Base-by-base conservation (phyloP, 345 rosid genomes). In the Triadica sebifera region DNA sequence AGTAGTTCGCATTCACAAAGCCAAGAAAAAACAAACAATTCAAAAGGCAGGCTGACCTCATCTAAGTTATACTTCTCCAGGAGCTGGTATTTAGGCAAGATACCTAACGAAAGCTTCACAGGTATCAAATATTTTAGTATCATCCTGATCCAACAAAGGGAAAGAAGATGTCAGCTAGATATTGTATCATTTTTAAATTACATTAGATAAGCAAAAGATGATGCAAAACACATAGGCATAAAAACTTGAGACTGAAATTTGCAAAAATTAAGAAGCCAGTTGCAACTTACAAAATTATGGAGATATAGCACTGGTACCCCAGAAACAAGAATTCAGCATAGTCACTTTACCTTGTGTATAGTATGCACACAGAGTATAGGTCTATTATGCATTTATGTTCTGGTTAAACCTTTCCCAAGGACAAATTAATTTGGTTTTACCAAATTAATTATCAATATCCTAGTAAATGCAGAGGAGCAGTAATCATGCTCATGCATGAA, bases 71-170 rank as follows among this genome's bases (percentile, higher is more conserved):
- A 85, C 67, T 85, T 89, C 84, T 82, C 83, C 59, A 95, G 84
- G 71, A 93, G 90, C 85, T 83, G 76, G 64, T 87, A 82, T 41
- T 70, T 79, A 7, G 97, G 99, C 79, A 95, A 79, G 69, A 89
- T 85, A 80, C 99, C 98, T 64, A 93, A 64, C 7, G 96, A 95
- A 77, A 95, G 93, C 88, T 91, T 95, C 73, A 95, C 99, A 3
- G 98, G 98, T 84, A 95, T 88, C 80, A 95, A 82, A 78, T 93
- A 95, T 79, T 93, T 95, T 56, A 95, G 81, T 80, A 95, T 91
- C 99, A 93, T 95, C 93, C 98, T 95, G 84, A 66, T 61, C 46
- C 59, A 80, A 71, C 22, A 39, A 69, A 76, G 61, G 49, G 16
- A 41, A 60, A 45, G 22, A 67, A 71, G 49, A 65, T 69, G 38